Evolutionary conservation across 805 yeast species (phyloP), one percentile per base, ranked within the genome.

Genomic region (Candida sithepensis): DNA sequence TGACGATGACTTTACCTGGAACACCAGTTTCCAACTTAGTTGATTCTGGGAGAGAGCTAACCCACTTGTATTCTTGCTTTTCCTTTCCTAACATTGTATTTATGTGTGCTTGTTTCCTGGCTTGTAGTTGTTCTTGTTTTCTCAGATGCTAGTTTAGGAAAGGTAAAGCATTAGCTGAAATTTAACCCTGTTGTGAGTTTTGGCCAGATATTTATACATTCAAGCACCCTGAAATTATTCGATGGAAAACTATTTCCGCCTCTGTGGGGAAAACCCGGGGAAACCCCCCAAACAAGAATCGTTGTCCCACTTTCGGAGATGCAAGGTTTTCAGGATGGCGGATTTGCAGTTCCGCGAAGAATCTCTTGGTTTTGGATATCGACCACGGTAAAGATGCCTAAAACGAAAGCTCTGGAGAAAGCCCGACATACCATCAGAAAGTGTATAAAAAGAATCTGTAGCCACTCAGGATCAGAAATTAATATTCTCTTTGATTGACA

Each of bases 151-250:
- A 18, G 14, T 57, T n/a, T 58, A 26, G 12, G 12, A 26, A 26
- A 26, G 8, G 30, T 8, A 26, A 26, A 8, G 30, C 30, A n/a
- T 26, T 8, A 26, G 12, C 12, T 8, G 12, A 26, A 26, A 8
- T 26, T 26, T 26, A 26, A 8, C 12, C 30, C 12, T 26, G 30
- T 12, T 26, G 30, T 12, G 12, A 26, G 30, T 12, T 26, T 26
- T 26, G 8, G 30, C 30, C 60, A 44, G 59, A 57, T 39, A 55
- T 67, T 28, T 47, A 47, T 19, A 51, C 53, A 21, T 70, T 69
- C 1, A 8, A 26, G 10, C 12, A 8, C 30, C 30, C 30, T 8
- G 30, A 26, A 8, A 26, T 26, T 26, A 26, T 8, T 26, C 30
- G 12, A 12, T 26, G 30, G 30, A 26, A 26, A 26, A 26, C 30